phyloP scores from a whole-genome alignment of 1,284 basidiomycete genomes.

The Heterobasidion annosum region DNA sequence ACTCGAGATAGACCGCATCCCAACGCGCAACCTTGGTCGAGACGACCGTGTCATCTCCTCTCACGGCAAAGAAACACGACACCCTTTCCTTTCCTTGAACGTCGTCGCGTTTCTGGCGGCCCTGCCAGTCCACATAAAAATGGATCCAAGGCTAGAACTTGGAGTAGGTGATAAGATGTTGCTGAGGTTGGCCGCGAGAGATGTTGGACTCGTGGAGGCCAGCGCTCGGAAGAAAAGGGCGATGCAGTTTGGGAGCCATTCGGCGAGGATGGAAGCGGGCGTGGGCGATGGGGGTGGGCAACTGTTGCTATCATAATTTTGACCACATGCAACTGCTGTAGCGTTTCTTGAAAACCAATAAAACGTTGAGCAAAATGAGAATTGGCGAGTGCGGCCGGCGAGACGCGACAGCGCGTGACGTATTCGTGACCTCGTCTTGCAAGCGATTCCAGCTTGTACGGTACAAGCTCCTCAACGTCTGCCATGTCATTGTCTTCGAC shows the following conservation, averaged over 20 bases:
- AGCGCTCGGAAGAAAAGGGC: constrained; percentile 79
- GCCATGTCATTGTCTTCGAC: constrained; percentile 5
- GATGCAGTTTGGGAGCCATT: constrained; percentile 96
- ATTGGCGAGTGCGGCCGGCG: not conserved
- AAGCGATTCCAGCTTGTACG: not conserved
- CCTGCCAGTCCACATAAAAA: constrained; percentile 75
- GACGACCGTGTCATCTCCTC: constrained; percentile 90
- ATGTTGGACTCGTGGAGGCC: constrained; percentile 62
- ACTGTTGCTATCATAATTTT: constrained; percentile 17
- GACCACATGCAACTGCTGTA: not conserved
- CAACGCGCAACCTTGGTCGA: constrained; percentile 83
- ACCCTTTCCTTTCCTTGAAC: constrained; percentile 81
- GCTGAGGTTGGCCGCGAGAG: constrained; percentile 60
- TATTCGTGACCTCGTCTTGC: not conserved
- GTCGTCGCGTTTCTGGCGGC: constrained; percentile 68
- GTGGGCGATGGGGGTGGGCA: constrained; percentile 48
- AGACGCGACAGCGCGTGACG: not conserved
- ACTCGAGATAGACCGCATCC: constrained; percentile 87
- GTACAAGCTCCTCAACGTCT: not conserved
- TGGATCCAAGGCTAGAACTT: constrained; percentile 59
- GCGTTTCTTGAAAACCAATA: not conserved
- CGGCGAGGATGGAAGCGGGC: constrained; percentile 76
- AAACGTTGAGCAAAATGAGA: not conserved
- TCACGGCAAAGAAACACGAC: constrained; percentile 84
- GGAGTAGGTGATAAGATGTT: constrained; percentile 87